A percentile compares a stretch with the other conserved stretches of the same genome.
These are phyloP conservation scores for Chrysosporium keratinophilum DNA, from an alignment of 2,329 filamentous ascomycete species.

Conservation along the genomic window DNA sequence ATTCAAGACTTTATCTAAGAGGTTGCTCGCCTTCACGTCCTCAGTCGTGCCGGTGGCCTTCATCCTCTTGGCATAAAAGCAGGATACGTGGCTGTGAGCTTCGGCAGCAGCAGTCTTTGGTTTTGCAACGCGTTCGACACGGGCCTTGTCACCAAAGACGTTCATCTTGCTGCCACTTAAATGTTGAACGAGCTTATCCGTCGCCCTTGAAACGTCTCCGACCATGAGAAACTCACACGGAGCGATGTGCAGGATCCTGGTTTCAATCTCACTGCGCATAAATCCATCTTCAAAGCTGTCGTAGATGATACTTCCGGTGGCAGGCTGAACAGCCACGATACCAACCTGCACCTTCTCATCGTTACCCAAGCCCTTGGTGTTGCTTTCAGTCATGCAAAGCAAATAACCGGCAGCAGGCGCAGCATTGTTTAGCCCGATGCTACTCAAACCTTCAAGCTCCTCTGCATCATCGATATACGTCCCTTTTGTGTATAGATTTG, in stretches of 20 bases:
- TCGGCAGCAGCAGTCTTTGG: conserved; percentile 73
- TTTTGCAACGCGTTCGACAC: conserved; percentile 68
- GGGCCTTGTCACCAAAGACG: conserved; percentile 80
- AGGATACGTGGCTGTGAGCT: conserved; percentile 77
- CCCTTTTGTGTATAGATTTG: conserved; percentile 94
- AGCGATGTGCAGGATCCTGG: conserved; percentile 84
- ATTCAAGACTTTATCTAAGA: conserved; percentile 77
- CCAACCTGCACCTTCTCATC: conserved; percentile 92
- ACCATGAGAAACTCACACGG: conserved; percentile 93
- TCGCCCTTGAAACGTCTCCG: conserved; percentile 77
- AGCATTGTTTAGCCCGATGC: conserved; percentile 41
- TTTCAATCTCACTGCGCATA: conserved; percentile 94
- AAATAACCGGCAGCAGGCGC: conserved; percentile 69
- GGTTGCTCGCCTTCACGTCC: conserved; percentile 49
- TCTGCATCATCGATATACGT: conserved; percentile 94
- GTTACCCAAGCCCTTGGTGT: conserved; percentile 66
- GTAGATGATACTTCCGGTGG: conserved; percentile 90
- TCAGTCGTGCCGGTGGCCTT: conserved; percentile 47
- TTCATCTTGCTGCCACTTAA: conserved; percentile 82
- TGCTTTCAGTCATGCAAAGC: conserved; percentile 79
- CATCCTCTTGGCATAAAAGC: conserved; percentile 83
- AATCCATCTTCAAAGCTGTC: conserved; percentile 95
- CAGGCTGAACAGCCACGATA: conserved; percentile 85
- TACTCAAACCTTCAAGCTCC: conserved; percentile 49
- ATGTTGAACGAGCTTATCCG: conserved; percentile 83